Evolutionary conservation across 345 rosid genomes (phyloP), one percentile per base, ranked within the genome.

Genomic region (Gossypium thurberi): DNA sequence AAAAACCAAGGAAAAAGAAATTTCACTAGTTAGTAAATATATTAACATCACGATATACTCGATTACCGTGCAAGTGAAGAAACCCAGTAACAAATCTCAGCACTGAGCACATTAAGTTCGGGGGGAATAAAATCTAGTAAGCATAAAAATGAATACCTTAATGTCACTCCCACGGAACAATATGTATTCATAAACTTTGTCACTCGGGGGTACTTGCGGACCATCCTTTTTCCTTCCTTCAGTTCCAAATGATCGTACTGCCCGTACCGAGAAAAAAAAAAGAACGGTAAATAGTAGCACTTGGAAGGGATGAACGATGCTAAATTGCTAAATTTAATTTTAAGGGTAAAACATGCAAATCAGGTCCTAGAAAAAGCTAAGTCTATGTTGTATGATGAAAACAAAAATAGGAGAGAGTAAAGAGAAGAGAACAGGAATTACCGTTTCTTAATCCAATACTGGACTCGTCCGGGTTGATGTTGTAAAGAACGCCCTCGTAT

Each of bases 381-480:
- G 55, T 15, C 55, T 33, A 33, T 33, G 40, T 33, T 33, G 40
- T 33, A 5, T 33, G 40, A 65, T 13, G 18, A 65, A 46, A 47
- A 21, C 55, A 43, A 4, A 25, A 23, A 67, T 20, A 55, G 20
- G 1, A 15, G 10, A 26, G 15, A 69, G 21, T 43, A 2, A 15
- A n/a, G 20, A 64, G 52, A 13, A 44, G 43, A 23, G 40, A 8
- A 65, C n/a, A 65, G 11, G n/a, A 21, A 67, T 42, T 84, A 94
- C 98, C 98, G 74, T 87, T 92, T 82, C 86, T 88, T 65, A 94
- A 82, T 28, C 97, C 98, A 74, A 94, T 94, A 78, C 95, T 94
- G 83, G 98, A 94, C 80, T 92, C 98, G 12, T 94, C 97, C 3
- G 98, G 87, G 82, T 89, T 90, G 84, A 94, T 94, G 67, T 91